Evolutionary conservation across 2,329 filamentous ascomycete species (phyloP).

Genomic region (Ophiocordyceps camponoti-saundersi): DNA sequence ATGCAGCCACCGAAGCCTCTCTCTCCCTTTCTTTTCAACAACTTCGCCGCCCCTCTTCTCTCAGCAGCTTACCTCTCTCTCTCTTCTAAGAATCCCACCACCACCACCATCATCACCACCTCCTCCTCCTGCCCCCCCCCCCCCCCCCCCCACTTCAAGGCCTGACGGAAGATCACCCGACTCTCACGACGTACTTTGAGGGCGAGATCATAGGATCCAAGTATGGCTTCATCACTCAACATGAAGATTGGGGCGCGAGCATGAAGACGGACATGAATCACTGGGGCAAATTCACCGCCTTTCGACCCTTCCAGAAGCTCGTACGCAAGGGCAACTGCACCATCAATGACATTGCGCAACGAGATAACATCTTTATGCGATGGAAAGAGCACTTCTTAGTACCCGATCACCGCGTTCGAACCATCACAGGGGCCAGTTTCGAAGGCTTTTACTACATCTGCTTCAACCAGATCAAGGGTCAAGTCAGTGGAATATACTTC

Average conservation of each 20-base stretch:
- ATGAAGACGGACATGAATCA: conserved; percentile 85
- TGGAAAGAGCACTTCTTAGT: conserved; percentile 99
- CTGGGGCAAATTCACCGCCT: conserved; percentile 81
- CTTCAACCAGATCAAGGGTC: conserved; percentile 81
- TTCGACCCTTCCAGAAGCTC: conserved; percentile 53
- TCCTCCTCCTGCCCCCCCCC: background rate
- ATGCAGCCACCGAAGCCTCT: no score
- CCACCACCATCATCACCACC: no score
- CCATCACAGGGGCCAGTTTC: conserved; percentile 87
- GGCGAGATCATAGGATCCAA: conserved; percentile 94
- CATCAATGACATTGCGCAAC: conserved; percentile 57
- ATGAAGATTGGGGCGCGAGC: conserved; percentile 79
- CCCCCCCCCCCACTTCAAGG: conserved; percentile 32
- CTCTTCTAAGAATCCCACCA: no score
- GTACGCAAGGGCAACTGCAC: conserved; percentile 35
- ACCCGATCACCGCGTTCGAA: conserved; percentile 80
- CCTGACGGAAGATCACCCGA: conserved; percentile 87
- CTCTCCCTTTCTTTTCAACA: no score
- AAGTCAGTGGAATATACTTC: conserved; percentile 89
- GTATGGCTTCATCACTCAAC: conserved; percentile 82
- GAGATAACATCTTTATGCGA: conserved; percentile 91
- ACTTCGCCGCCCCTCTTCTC: no score
- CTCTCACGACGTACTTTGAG: conserved; percentile 96
- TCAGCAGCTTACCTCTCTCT: no score
- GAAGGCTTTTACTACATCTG: conserved; percentile 99